Evolutionary conservation across 257 asterid genomes (phyloP).

Genomic region (Solanum bulbocastanum): DNA sequence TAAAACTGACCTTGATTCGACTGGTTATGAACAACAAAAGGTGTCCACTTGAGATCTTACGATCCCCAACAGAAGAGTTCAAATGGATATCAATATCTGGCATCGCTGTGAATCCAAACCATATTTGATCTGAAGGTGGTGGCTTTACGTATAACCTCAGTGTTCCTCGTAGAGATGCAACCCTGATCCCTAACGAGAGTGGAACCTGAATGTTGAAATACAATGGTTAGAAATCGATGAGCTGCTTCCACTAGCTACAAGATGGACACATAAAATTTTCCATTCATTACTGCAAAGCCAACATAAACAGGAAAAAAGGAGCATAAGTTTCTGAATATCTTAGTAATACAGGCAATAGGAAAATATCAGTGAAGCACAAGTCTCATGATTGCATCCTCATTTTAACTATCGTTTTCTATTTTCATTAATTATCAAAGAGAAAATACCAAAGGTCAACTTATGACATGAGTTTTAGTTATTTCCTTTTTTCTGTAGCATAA

Average conservation of each 20-base stretch:
- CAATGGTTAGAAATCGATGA: conserved; percentile 3
- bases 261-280: background rate
- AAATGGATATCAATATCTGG: conserved; percentile 79
- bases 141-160: conserved; percentile 65
- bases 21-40: conserved; percentile 61
- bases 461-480: background rate
- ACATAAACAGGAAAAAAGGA: background rate
- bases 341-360: background rate
- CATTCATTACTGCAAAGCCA: background rate
- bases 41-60: conserved; percentile 69
- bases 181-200: conserved; percentile 57
- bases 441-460: background rate
- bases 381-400: background rate
- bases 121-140: conserved; percentile 94
- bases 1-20: conserved; percentile 67
- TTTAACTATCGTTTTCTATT: background rate
- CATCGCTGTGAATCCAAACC: conserved; percentile 88
- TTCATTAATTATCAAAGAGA: background rate
- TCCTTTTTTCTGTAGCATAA: background rate
- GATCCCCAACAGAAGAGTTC: conserved; percentile 80
- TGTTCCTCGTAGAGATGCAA: conserved; percentile 81
- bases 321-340: background rate
- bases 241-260: background rate
- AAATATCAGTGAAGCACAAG: background rate
- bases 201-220: conserved; percentile 57